Evolutionary conservation across 805 yeast species (phyloP).

Genomic region (Starmerella sp.): DNA sequence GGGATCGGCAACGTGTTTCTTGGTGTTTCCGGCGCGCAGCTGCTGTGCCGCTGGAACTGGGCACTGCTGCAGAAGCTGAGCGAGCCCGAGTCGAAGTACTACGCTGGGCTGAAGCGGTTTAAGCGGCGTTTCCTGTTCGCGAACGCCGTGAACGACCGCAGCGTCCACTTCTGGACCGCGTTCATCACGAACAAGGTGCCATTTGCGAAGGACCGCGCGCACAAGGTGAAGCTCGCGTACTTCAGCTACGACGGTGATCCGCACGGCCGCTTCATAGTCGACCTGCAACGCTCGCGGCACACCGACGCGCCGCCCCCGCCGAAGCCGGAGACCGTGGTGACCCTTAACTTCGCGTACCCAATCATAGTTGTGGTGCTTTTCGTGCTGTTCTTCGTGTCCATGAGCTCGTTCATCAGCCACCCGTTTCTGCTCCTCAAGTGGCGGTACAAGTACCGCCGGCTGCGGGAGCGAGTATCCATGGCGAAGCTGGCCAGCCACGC

Average conservation of each 20-base stretch:
- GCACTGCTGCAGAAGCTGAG: slow-evolving; percentile 42
- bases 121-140: slow-evolving; percentile 50
- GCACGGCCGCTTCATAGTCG: slow-evolving; percentile 4
- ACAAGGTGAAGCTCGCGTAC: neutral
- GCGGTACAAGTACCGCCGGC: neutral
- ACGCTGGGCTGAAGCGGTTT: slow-evolving; percentile 47
- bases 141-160: slow-evolving; percentile 69
- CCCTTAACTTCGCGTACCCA: neutral
- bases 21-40: slow-evolving; percentile 62
- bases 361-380: neutral
- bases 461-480: neutral
- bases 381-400: neutral
- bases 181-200: slow-evolving; percentile 66
- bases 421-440: neutral
- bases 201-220: slow-evolving; percentile 30
- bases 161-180: slow-evolving; percentile 78
- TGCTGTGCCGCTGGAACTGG: slow-evolving; percentile 38
- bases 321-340: neutral
- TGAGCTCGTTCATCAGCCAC: neutral
- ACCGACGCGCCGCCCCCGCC: neutral
- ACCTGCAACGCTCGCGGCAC: neutral
- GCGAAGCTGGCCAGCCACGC: neutral
- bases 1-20: slow-evolving; percentile 42
- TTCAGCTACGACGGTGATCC: slow-evolving; percentile 5
- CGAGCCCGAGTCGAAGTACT: slow-evolving; percentile 37